These are phyloP conservation scores for Aureobasidium musti DNA, from an alignment of 2,329 filamentous ascomycete species.

Conservation along the genomic window DNA sequence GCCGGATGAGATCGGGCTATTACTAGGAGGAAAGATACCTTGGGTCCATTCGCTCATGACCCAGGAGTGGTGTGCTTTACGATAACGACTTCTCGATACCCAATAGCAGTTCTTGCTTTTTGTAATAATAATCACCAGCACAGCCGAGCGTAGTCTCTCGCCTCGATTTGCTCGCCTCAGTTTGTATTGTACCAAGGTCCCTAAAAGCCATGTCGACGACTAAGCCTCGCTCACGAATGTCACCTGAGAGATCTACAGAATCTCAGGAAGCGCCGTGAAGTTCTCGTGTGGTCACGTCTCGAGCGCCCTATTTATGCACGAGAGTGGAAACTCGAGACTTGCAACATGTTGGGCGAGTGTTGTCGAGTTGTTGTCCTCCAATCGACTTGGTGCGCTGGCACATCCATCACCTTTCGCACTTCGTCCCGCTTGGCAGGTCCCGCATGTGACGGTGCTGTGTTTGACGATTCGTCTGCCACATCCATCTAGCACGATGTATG, in stretches of 20 bases:
- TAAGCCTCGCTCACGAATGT: neutral
- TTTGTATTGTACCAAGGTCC: neutral
- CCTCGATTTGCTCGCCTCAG: neutral
- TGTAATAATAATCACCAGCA: slow-evolving; percentile 9
- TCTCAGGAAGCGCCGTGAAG: too few species aligned
- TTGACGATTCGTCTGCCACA: neutral
- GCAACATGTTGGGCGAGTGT: neutral
- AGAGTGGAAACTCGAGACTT: neutral
- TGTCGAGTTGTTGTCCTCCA: slow-evolving; percentile 6
- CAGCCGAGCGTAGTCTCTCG: neutral
- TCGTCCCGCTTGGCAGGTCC: neutral
- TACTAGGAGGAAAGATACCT: neutral
- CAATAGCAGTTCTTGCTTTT: slow-evolving; percentile 22
- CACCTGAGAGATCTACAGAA: slow-evolving; percentile 13
- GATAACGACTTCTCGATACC: slow-evolving; percentile 24
- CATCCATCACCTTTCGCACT: neutral
- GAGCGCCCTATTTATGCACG: neutral
- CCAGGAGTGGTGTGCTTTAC: slow-evolving; percentile 7
- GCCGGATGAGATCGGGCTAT: slow-evolving; percentile 27
- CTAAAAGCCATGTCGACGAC: neutral
- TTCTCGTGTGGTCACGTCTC: neutral
- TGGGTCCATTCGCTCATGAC: neutral
- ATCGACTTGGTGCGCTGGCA: slow-evolving; percentile 16
- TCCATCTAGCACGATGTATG: neutral
- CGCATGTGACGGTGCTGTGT: slow-evolving; percentile 6